Base-by-base conservation (phyloP, 1,139 yeast genomes). In the Scheffersomyces titani region DNA sequence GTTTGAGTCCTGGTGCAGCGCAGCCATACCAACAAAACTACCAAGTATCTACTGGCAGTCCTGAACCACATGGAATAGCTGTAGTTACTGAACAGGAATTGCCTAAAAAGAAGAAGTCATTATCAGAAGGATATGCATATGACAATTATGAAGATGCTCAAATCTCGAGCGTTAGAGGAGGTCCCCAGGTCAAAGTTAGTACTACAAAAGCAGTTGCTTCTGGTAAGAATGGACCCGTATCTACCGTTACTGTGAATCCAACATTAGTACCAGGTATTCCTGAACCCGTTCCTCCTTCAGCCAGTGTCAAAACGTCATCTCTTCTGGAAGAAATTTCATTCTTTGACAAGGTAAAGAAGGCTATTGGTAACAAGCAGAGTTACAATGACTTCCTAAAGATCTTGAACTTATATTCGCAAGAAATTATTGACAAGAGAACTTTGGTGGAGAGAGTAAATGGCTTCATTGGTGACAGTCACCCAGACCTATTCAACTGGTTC, bases 341-440 rank as follows among this genome's bases (percentile, higher is more conserved):
- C 70, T 94, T 94, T 68, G 99, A 94, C 70, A 90, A 89, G 70
- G 97, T 91, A 22, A 94, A 94, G 74, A 92, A 91, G 70, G 89
- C 88, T 3, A 87, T 94, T 69, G 96, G 96, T 44, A 91, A 90
- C 72, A 93, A 92, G 71, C 97, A 90, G 70, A 85, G 92, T 13
- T 94, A 94, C 71, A 89, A 89, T 63, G 99, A 94, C 74, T 94
- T 94, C 71, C 79, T 94, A 70, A 94, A 94, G 71, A 82, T 94
- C 57, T 78, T 94, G 65, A 92, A 92, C 66, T 77, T 96, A 64
- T 96, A 86, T 66, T 89, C 97, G 2, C 97, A 92, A 70, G 97
- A 92, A 66, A 87, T 96, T 57, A 88, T 96, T 63, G 97, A 92
- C 69, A 89, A 90, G 63, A 83, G 81, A 55, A 87, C 94, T 19